These are phyloP conservation scores for Boletus rex-veris DNA, from an alignment of 768 basidiomycete genomes.

Conservation along the genomic window DNA sequence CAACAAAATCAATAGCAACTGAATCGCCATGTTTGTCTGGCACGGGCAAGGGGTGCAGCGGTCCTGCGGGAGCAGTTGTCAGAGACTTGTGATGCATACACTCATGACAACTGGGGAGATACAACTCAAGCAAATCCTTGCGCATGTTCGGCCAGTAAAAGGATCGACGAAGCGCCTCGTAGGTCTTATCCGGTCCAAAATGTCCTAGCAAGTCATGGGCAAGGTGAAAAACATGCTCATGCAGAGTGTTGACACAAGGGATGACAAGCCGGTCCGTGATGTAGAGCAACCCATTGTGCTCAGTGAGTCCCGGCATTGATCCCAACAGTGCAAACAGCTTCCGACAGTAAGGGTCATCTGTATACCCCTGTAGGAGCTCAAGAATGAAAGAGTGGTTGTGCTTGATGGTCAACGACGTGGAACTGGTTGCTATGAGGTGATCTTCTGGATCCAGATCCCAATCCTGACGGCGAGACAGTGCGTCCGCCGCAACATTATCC, in stretches of 20 bases:
- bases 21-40: background rate
- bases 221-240: fast-evolving
- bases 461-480: background rate
- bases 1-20: background rate
- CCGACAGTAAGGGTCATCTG: no score
- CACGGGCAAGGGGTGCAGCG: background rate
- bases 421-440: no score
- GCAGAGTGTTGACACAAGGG: background rate
- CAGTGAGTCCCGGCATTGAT: no score
- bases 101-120: background rate
- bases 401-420: no score
- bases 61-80: background rate
- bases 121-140: fast-evolving
- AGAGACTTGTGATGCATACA: background rate
- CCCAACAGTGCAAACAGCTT: no score
- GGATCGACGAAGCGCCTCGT: background rate
- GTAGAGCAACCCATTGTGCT: background rate
- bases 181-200: background rate
- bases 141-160: background rate
- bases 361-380: no score
- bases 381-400: no score
- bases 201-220: background rate
- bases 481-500: slow-evolving; percentile 6
- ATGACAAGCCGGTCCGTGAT: background rate
- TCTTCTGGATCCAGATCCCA: no score